phyloP scores from a whole-genome alignment of 495 filamentous ascomycete genomes.

The Aspergillus heteromorphus region DNA sequence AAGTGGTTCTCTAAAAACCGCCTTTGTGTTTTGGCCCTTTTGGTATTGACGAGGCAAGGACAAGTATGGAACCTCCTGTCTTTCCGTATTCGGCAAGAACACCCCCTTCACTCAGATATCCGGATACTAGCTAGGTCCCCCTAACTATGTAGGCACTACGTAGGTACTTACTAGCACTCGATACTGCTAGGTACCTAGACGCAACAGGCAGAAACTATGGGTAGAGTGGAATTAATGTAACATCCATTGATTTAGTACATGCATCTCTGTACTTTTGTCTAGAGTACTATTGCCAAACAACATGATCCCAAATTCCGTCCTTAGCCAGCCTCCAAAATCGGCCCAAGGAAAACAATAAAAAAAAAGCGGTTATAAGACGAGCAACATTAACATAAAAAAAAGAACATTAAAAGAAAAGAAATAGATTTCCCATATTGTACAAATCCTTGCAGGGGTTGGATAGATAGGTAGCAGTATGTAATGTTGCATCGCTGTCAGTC shows the following conservation, averaged over 20 bases:
- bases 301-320: not conserved
- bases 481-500: constrained; percentile 7
- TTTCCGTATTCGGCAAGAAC: too few species aligned
- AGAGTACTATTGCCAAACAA: constrained; percentile 9
- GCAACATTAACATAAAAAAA: constrained; percentile 28
- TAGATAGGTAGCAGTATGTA: constrained; percentile 14
- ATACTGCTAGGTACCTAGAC: not conserved
- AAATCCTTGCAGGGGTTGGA: constrained; percentile 32
- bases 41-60: too few species aligned
- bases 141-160: too few species aligned
- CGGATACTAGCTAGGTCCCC: too few species aligned
- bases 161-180: not conserved
- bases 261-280: constrained; percentile 21
- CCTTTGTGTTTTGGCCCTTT: too few species aligned
- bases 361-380: constrained; percentile 15
- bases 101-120: too few species aligned
- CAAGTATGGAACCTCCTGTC: too few species aligned
- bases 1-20: too few species aligned
- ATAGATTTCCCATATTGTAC: constrained; percentile 43
- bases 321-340: constrained; percentile 8
- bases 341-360: constrained; percentile 17
- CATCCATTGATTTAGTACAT: constrained; percentile 25
- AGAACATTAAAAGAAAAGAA: constrained; percentile 36
- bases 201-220: too few species aligned
- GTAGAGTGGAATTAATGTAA: constrained; percentile 10